These are phyloP conservation scores for Xanthoceras sorbifolium DNA, from an alignment of 345 rosid species.

Conservation along the genomic window DNA sequence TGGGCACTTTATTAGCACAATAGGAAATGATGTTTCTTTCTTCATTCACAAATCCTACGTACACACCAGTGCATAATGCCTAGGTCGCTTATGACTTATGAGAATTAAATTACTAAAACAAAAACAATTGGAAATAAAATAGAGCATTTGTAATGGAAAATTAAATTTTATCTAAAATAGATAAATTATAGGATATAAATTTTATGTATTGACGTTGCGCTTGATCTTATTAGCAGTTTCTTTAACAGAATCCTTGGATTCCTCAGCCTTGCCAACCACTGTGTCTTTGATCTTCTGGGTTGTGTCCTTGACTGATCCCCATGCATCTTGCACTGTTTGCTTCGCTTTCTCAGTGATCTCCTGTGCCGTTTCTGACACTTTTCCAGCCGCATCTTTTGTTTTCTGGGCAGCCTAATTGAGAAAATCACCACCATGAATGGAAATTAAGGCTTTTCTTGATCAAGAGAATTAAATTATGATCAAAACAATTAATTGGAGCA, in stretches of 20 bases:
- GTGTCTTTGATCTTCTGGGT: slow-evolving; percentile 35
- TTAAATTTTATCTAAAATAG: not conserved
- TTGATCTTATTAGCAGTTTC: not conserved
- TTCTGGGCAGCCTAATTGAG: slow-evolving; percentile 27
- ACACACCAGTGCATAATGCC: too few relatives aligned
- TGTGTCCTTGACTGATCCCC: slow-evolving; percentile 42
- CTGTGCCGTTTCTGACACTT: slow-evolving; percentile 18
- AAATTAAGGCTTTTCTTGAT: too few relatives aligned
- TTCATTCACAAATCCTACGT: too few relatives aligned
- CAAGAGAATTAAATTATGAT: not conserved
- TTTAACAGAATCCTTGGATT: slow-evolving; percentile 3
- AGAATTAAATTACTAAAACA: too few relatives aligned
- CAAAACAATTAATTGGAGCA: too few relatives aligned
- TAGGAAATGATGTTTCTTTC: too few relatives aligned
- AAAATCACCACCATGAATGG: not conserved
- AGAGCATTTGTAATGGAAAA: not conserved
- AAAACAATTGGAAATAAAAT: too few relatives aligned
- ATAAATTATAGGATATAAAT: not conserved
- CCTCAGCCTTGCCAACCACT: slow-evolving; percentile 23
- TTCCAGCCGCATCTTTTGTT: slow-evolving; percentile 22
- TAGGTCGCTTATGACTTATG: too few relatives aligned
- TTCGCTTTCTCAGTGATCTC: slow-evolving; percentile 33
- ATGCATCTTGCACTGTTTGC: slow-evolving; percentile 40
- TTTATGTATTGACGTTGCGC: not conserved
- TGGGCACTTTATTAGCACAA: too few relatives aligned